A percentile compares a stretch with the other conserved stretches of the same genome.
phyloP scores from a whole-genome alignment of 345 rosid species.

The Syzygium grande region DNA sequence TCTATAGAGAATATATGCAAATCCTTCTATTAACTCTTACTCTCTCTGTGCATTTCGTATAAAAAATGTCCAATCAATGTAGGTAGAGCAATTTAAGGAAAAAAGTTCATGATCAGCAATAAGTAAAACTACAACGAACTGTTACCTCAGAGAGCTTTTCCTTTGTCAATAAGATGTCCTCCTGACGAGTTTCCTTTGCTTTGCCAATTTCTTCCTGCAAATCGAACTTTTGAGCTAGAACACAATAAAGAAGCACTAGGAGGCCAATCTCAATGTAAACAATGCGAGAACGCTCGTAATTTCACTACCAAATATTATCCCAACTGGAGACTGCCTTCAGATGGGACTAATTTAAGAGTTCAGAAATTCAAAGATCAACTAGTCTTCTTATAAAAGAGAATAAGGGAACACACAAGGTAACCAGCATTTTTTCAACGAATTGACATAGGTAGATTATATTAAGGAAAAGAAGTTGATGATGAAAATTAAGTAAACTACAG shows the following conservation, averaged over 20 bases:
- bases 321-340: too few species aligned
- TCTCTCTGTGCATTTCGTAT: not conserved
- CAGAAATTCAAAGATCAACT: not conserved
- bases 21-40: not conserved
- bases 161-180: not conserved
- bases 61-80: not conserved
- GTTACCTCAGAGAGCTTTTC: not conserved
- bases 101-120: too few species aligned
- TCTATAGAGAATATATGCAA: not conserved
- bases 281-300: too few species aligned
- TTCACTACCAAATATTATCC: too few species aligned
- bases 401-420: not conserved
- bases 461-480: not conserved
- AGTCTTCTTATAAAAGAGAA: not conserved
- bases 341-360: too few species aligned
- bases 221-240: not conserved
- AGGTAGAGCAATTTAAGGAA: too few species aligned
- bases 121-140: not conserved
- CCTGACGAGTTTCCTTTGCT: not conserved
- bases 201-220: not conserved
- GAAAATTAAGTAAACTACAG: not conserved
- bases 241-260: not conserved
- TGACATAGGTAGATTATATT: not conserved
- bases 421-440: not conserved
- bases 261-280: too few species aligned